Base-by-base conservation (phyloP, 352 stramenopile genomes). In the Phytophthora pluvialis region DNA sequence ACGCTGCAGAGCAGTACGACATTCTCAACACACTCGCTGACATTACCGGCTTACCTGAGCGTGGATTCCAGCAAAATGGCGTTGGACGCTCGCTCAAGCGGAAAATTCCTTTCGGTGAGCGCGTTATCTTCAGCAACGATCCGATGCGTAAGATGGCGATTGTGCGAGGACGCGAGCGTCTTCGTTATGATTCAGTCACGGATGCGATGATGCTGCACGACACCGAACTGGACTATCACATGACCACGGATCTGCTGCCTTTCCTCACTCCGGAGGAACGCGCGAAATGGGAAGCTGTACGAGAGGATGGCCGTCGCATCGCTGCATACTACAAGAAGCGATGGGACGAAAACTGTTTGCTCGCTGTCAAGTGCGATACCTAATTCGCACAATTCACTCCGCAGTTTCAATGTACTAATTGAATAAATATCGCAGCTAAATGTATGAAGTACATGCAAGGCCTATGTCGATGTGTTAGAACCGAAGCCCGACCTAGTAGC, bases 1-100 rank as follows among this genome's bases (percentile, higher is more conserved):
- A 83, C 26, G 65, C 58, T 1, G 72, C 72, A 5, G 75, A 72
- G 9, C 79, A 90, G 16, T 86, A 87, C 36, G 81, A 90, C 57
- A 49, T 78, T 18, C 71, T 89, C 33, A 89, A 89, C 45, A 91
- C 82, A 9, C 47, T 91, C 9, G 78, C 82, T 0, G 82, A 89
- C 36, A 86, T 91, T 44, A 78, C 83, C 1, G 80, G 82, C 1
- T 63, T 88, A 4, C 80, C 81, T 1, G 10, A 73, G 0, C 60
- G 69, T 3, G 80, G 78, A 11, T 87, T 91, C 28, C 51, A 81
- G 0, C 82, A 91, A 51, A 80, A 72, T 4, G 78, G 82, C 6
- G 63, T 91, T 31, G 80, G 80, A 0, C 80, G 78, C 1, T 91
- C 82, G 1, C 64, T 91, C 6, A 89, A 88, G 57, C 73, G 78